Evolutionary conservation across 768 basidiomycete genomes (phyloP).

Genomic region (Hydnomerulius pinastri): DNA sequence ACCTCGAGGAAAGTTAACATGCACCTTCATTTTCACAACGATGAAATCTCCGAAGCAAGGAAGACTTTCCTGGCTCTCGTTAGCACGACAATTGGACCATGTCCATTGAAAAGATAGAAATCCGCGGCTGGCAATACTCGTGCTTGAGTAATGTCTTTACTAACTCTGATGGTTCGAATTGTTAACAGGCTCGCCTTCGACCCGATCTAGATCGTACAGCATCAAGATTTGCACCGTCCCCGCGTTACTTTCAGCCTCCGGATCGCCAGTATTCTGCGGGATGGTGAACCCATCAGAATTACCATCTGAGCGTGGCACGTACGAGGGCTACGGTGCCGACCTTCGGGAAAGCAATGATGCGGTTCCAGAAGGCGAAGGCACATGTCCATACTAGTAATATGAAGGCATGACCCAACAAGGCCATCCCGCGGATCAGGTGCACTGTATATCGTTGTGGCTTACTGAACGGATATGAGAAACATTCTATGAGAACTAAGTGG

Average conservation of each 20-base stretch:
- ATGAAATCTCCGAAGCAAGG: constrained; percentile 10
- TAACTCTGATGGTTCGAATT: constrained; percentile 2
- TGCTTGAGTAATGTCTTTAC: constrained; percentile 18
- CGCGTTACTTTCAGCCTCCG: constrained; percentile 8
- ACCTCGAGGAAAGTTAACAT: constrained; percentile 2
- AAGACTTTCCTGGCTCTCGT: neutral
- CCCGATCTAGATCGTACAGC: constrained; percentile 19
- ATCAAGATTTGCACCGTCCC: constrained; percentile 21
- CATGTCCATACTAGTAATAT: neutral
- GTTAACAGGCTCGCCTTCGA: constrained; percentile 5
- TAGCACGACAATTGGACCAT: neutral
- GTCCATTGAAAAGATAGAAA: constrained; percentile 3
- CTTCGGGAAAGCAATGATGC: constrained; percentile 6
- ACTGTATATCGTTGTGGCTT: too few relatives aligned
- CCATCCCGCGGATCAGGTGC: neutral
- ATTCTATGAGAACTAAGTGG: too few relatives aligned
- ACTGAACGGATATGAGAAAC: too few relatives aligned
- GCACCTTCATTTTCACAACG: constrained; percentile 14
- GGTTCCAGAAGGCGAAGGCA: constrained; percentile 2
- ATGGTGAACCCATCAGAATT: constrained; percentile 1
- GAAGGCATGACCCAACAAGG: neutral
- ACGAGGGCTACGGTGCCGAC: constrained; percentile 17
- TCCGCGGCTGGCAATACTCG: constrained; percentile 3
- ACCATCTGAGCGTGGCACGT: constrained; percentile 15
- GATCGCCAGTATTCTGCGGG: constrained; percentile 12